Evolutionary conservation across 2,329 filamentous ascomycete genomes (phyloP).

Genomic region (Xylariaceae sp.): DNA sequence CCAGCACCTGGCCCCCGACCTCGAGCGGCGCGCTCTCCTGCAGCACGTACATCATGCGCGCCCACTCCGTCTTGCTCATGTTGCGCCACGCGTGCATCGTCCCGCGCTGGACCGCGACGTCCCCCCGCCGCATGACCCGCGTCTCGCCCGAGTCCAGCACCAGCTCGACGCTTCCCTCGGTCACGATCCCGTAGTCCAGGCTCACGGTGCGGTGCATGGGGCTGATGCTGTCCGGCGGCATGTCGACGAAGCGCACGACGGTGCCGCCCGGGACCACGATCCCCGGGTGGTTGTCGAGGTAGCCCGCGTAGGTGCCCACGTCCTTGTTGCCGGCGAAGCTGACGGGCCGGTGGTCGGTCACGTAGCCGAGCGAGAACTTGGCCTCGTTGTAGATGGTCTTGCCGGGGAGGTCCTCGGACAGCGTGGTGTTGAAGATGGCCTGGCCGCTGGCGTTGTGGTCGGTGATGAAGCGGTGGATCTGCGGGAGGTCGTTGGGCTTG

Average conservation of each 20-base stretch:
- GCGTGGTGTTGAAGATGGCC: slow-evolving; percentile 29
- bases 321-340: not conserved
- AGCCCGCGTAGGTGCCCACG: slow-evolving; percentile 1
- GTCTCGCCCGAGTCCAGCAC: slow-evolving; percentile 10
- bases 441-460: slow-evolving; percentile 29
- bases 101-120: slow-evolving; percentile 38
- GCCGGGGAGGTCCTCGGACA: slow-evolving; percentile 19
- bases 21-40: slow-evolving; percentile 19
- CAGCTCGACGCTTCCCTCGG: slow-evolving; percentile 11
- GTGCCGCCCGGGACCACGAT: slow-evolving; percentile 4
- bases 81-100: slow-evolving; percentile 40
- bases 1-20: slow-evolving; percentile 12
- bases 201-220: slow-evolving; percentile 11
- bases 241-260: slow-evolving; percentile 8
- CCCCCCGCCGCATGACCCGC: slow-evolving; percentile 5
- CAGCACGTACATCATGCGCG: slow-evolving; percentile 33
- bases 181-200: slow-evolving; percentile 8
- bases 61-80: slow-evolving; percentile 33
- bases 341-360: slow-evolving; percentile 1
- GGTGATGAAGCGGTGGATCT: slow-evolving; percentile 25
- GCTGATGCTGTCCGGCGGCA: slow-evolving; percentile 2
- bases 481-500: slow-evolving; percentile 12
- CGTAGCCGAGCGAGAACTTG: slow-evolving; percentile 4
- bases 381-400: slow-evolving; percentile 21
- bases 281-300: not conserved